phyloP scores from a whole-genome alignment of 441 rosid species.

The Adansonia gregorii region DNA sequence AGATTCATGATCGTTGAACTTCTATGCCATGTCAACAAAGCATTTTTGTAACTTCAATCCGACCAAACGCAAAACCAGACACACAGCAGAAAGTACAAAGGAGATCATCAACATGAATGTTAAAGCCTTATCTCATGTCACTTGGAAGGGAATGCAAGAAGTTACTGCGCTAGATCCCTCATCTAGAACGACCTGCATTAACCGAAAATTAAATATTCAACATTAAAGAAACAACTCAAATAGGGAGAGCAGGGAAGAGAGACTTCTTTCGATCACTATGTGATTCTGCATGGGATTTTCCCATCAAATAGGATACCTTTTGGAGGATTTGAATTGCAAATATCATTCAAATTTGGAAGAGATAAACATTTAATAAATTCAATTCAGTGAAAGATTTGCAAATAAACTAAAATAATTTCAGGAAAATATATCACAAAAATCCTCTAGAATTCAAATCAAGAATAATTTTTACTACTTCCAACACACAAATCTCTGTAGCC shows the following conservation, averaged over 20 bases:
- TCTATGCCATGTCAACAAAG: constrained; percentile 29
- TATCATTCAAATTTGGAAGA: neutral
- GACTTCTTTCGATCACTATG: neutral
- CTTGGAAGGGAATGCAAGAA: constrained; percentile 19
- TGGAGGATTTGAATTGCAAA: neutral
- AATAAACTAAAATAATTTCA: neutral
- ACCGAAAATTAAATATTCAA: neutral
- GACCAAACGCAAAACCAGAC: constrained; percentile 31
- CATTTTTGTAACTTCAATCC: constrained; percentile 8
- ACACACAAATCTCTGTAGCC: neutral
- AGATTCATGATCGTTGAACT: constrained; percentile 15
- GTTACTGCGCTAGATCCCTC: constrained; percentile 21
- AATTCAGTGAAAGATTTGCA: neutral
- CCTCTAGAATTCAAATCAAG: neutral
- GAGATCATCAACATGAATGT: constrained; percentile 28
- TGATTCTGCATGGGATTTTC: neutral
- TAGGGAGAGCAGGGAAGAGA: neutral
- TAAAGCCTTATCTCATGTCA: constrained; percentile 27
- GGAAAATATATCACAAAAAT: neutral
- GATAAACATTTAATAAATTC: neutral
- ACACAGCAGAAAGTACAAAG: constrained; percentile 24
- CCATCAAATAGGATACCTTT: neutral
- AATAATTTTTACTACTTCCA: neutral
- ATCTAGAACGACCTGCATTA: constrained; percentile 34
- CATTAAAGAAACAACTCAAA: neutral